Evolutionary conservation across 23 red algal species (phyloP).

Genomic region (Agarophyton chilense): DNA sequence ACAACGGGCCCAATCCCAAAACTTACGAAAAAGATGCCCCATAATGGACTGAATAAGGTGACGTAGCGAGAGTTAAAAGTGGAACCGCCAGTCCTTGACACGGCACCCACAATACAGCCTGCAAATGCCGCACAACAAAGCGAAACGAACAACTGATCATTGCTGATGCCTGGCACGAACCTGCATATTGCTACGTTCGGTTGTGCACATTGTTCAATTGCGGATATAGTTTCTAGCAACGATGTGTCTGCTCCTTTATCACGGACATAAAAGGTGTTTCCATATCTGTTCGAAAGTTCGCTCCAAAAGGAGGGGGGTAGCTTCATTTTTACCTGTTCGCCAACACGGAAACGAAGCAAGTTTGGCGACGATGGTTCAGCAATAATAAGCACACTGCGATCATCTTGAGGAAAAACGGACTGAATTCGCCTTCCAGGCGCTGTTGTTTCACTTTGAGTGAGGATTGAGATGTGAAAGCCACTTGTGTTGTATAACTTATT

Average conservation of each 20-base stretch:
- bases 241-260: conserved; percentile 79
- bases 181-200: conserved; percentile 52
- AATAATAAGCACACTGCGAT: conserved; percentile 34
- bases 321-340: conserved; percentile 52
- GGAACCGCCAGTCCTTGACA: conserved; percentile 59
- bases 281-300: conserved; percentile 79
- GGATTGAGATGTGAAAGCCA: conserved; percentile 61
- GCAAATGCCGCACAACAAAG: conserved; percentile 54
- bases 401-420: conserved; percentile 54
- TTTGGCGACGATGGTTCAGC: conserved; percentile 45
- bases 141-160: conserved; percentile 79
- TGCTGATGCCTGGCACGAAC: conserved; percentile 77
- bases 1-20: conserved; percentile 80
- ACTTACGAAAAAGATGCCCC: conserved; percentile 86
- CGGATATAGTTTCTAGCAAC: conserved; percentile 51
- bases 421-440: conserved; percentile 56
- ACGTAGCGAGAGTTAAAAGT: conserved; percentile 71
- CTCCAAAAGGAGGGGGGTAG: conserved; percentile 78
- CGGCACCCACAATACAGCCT: conserved; percentile 75
- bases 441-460: conserved; percentile 58
- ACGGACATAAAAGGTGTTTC: conserved; percentile 85
- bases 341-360: conserved; percentile 76
- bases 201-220: conserved; percentile 67
- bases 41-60: conserved; percentile 79
- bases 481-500: conserved; percentile 1